phyloP scores from a whole-genome alignment of 495 filamentous ascomycete genomes.

The Pyrenula massariospora region DNA sequence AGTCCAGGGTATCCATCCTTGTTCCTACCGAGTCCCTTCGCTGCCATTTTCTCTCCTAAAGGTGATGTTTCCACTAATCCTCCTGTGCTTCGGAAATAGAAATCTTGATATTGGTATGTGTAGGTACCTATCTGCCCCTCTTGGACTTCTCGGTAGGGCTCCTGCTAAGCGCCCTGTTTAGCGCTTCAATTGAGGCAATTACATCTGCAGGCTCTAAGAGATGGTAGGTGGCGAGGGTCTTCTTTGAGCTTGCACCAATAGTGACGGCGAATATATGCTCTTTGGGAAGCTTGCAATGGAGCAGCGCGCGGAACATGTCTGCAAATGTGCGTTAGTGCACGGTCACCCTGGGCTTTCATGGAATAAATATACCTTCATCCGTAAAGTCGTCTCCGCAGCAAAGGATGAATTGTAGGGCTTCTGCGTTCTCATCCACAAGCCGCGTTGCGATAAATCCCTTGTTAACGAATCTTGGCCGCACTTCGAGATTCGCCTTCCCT shows the following conservation, averaged over 20 bases:
- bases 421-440: conserved; percentile 54
- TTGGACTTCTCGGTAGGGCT: too few relatives aligned
- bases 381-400: conserved; percentile 94
- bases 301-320: conserved; percentile 58
- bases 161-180: conserved; percentile 16
- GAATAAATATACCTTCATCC: conserved; percentile 66
- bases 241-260: conserved; percentile 76
- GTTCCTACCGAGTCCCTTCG: too few relatives aligned
- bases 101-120: too few relatives aligned
- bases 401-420: conserved; percentile 64
- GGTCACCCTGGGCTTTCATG: conserved; percentile 13
- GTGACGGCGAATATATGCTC: conserved; percentile 75
- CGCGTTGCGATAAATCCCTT: conserved; percentile 86
- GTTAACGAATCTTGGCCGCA: conserved; percentile 91
- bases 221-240: conserved; percentile 78
- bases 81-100: too few relatives aligned
- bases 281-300: conserved; percentile 39
- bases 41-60: too few relatives aligned
- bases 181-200: conserved; percentile 61
- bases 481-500: conserved; percentile 91
- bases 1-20: too few relatives aligned
- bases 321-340: conserved; percentile 3
- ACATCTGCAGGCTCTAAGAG: conserved; percentile 80
- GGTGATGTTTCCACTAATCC: too few relatives aligned
- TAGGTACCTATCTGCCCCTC: too few relatives aligned